Base-by-base conservation (phyloP, 2,329 filamentous ascomycete genomes). In the Elsinoe perseae region DNA sequence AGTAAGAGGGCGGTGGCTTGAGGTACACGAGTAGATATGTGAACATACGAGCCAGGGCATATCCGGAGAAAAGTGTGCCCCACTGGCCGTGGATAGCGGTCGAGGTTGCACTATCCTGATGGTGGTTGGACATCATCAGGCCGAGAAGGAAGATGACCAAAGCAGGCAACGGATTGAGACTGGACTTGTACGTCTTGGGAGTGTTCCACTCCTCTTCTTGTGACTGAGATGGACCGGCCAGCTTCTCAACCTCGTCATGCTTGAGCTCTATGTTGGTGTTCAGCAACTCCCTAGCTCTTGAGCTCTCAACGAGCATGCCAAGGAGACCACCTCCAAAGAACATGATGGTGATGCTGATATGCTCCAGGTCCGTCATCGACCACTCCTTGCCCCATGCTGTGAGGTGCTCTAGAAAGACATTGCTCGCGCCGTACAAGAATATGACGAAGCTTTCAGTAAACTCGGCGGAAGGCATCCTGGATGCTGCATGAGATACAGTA, bases 71-170 rank as follows among this genome's bases (percentile, higher is more conserved):
- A 62, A 97, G 79, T 65, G 83, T 84, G 23, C 92, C 92, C 92
- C 92, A 97, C 71, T 96, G 91, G 67, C 85, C 85, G 73, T 97
- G 92, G 50, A 97, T 81, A 88, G 93, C 95, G 62, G 84, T 88
- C 8, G 89, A 92, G 46, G 90, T 79, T 85, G 89, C 89, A 58
- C 83, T 87, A 25, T 77, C 70, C 69, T 95, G 91, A 58, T 92
- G 88, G 70, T 97, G 92, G 23, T 87, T 89, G 66, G 86, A 86
- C 92, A 97, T 97, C 87, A 95, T 93, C 68, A 91, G 81, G 30
- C 93, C 93, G 1, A 96, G 77, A 0, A 96, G 76, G 57, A 96
- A 76, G 62, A 97, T 92, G 50, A 95, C 81, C 3, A 97, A 77
- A 0, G 85, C 88, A 0, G 92, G 93, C 63, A 97, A 81, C 0